Base-by-base conservation (phyloP, 768 basidiomycete species). In the Lentinus brumalis region DNA sequence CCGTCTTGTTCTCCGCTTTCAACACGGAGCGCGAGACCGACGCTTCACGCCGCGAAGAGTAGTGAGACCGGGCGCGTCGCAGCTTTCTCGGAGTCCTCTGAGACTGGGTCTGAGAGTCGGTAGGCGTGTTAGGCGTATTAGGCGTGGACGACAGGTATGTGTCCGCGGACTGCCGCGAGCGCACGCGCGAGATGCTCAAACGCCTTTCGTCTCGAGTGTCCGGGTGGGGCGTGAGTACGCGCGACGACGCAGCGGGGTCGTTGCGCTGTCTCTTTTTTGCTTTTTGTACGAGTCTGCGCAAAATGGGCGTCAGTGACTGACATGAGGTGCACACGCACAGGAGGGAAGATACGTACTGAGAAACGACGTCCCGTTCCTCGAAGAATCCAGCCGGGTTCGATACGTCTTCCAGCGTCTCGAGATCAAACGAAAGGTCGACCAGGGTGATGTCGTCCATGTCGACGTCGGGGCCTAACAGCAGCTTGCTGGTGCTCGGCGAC, bases 201-300 rank as follows among this genome's bases (percentile, higher is more conserved):
- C 18, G 46, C 46, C 46, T 18, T 12, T 49, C 46, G 21, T 26
- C 10, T 18, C 9, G 12, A 18, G 46, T 9, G 11, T 14, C 44
- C 44, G 45, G 45, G 21, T 29, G 11, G 21, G 46, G 46, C 46
- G 46, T 49, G 21, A 49, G 18, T 21, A 29, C 26, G 46, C 46
- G 46, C 21, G 46, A 30, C 10, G 41, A 35, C 10, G 53, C 12
- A 9, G 50, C 32, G 50, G 32, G 7, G 12, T 30, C 44, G 53
- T 55, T 55, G 7, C 53, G 42, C 41, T 41, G 29, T 10, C 53
- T 21, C 16, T 42, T 30, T 32, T 55, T 46, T 15, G 53, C 53
- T 21, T 55, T 55, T 14, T 46, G 53, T 16, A 55, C 53, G 41
- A 55, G 53, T 39, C 53, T 55, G 46, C 12, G 35, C 35, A 35